Evolutionary conservation across 2,329 filamentous ascomycete species (phyloP), one percentile per base, ranked within the genome.

Genomic region (Epicoccum sorghinum): DNA sequence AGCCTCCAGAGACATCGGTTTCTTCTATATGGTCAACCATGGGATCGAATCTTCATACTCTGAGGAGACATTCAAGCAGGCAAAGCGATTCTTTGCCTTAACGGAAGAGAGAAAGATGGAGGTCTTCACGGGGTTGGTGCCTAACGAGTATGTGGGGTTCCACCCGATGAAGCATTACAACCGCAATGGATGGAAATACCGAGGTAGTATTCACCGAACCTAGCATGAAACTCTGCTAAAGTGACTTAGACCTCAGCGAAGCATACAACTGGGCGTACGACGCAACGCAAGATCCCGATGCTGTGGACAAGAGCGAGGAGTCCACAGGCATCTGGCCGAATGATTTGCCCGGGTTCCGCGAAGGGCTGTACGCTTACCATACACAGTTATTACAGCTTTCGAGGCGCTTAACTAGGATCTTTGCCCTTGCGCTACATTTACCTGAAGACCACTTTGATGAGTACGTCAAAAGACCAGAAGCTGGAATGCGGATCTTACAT

Each of bases 361-460:
- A 75, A 0, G 76, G 78, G 13, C 70, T 78, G 3, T 59, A 83
- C 7, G 59, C 60, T 0, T 84, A 85, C 62, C 84, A 79, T 75
- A 67, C 70, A 14, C 69, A 75, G 6, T 81, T 80, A 33, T 72
- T 87, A 9, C 72, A 60, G 0, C 73, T 87, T 1, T 80, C 83
- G 0, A 76, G 84, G 24, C 77, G 75, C 32, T 66, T 87, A 22
- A 77, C 83, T 4, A 73, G 75, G 4, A 70, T 79, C 5, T 85
- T 87, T 60, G 83, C 85, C 0, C 72, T 87, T 3, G 80, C 79
- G 4, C 75, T 87, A 1, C 77, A 78, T 6, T 71, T 86, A 4
- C 76, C 79, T 0, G 84, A 87, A 59, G 64, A 77, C 30, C 81
- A 82, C 50, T 86, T 86, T 62, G 83, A 86, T 55, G 69, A 71